These are phyloP conservation scores for Aegilops sharonensis DNA, from an alignment of 176 grass and related monocot genomes.

Conservation along the genomic window DNA sequence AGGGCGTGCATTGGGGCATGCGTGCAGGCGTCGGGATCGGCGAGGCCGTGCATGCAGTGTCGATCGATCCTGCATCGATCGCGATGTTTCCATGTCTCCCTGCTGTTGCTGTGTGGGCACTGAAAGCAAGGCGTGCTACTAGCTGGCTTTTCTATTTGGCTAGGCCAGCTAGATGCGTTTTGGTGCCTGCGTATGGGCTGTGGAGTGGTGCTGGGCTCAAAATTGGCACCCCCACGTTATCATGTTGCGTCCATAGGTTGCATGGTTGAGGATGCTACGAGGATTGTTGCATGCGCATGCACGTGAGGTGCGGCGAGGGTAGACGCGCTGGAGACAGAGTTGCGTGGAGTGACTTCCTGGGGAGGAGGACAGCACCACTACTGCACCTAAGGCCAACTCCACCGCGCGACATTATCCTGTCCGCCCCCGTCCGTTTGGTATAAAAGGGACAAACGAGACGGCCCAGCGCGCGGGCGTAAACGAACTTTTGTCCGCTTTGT, in stretches of 20 bases:
- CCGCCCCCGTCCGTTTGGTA: too few relatives aligned
- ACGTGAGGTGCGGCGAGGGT: too few relatives aligned
- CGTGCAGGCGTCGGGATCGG: conserved; percentile 24
- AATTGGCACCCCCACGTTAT: not conserved
- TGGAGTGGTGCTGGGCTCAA: not conserved
- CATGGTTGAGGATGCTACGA: not conserved
- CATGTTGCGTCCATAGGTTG: not conserved
- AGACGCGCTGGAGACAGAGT: too few relatives aligned
- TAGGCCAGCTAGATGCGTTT: not conserved
- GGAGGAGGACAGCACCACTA: too few relatives aligned
- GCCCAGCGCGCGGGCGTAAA: too few relatives aligned
- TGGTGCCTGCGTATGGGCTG: not conserved
- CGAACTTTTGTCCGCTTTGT: too few relatives aligned
- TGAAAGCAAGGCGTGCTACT: conserved; percentile 28
- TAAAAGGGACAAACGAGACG: too few relatives aligned
- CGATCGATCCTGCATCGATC: too few relatives aligned
- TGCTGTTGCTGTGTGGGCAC: not conserved
- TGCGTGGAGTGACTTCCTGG: too few relatives aligned
- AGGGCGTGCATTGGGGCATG: not conserved
- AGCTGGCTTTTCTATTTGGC: not conserved
- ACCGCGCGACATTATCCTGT: too few relatives aligned
- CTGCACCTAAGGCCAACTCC: too few relatives aligned
- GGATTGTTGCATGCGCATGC: too few relatives aligned
- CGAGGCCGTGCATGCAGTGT: not conserved
- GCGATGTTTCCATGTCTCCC: not conserved